Evolutionary conservation across 805 yeast species (phyloP).

Genomic region (Barnettozyma vustinii): DNA sequence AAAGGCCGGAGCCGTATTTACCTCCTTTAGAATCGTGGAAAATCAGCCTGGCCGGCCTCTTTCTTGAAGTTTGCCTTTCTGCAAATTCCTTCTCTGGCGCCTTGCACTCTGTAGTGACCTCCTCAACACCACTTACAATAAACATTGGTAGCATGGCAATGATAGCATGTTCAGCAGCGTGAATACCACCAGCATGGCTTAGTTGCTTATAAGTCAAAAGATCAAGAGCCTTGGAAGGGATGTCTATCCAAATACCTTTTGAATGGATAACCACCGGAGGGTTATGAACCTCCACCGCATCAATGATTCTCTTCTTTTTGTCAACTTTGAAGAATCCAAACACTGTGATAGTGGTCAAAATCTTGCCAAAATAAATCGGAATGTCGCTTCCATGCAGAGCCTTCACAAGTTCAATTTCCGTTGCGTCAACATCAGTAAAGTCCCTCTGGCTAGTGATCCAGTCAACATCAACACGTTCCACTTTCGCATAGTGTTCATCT

Average conservation of each 20-base stretch:
- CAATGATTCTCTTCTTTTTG: slow-evolving; percentile 70
- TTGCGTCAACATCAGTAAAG: slow-evolving; percentile 88
- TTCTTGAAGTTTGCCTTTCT: slow-evolving; percentile 58
- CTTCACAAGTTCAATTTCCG: slow-evolving; percentile 58
- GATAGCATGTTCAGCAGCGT: slow-evolving; percentile 90
- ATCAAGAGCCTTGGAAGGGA: slow-evolving; percentile 62
- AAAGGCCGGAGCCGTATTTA: slow-evolving; percentile 69
- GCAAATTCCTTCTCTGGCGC: slow-evolving; percentile 97
- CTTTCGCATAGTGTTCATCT: slow-evolving; percentile 76
- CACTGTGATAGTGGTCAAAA: slow-evolving; percentile 67
- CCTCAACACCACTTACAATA: slow-evolving; percentile 69
- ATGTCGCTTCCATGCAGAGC: slow-evolving; percentile 44
- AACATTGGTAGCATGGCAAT: slow-evolving; percentile 73
- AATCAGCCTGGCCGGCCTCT: slow-evolving; percentile 81
- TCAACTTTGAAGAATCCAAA: slow-evolving; percentile 93
- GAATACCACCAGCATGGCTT: slow-evolving; percentile 86
- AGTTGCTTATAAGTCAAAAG: slow-evolving; percentile 51
- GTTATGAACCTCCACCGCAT: slow-evolving; percentile 86
- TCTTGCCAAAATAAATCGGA: slow-evolving; percentile 72
- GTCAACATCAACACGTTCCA: slow-evolving; percentile 83
- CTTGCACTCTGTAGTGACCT: slow-evolving; percentile 88
- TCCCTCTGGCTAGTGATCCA: slow-evolving; percentile 93
- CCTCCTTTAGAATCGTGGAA: slow-evolving; percentile 86
- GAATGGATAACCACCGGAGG: slow-evolving; percentile 71
- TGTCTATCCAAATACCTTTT: slow-evolving; percentile 89